phyloP scores from a whole-genome alignment of 768 basidiomycete genomes.

The Lentinula lateritia region DNA sequence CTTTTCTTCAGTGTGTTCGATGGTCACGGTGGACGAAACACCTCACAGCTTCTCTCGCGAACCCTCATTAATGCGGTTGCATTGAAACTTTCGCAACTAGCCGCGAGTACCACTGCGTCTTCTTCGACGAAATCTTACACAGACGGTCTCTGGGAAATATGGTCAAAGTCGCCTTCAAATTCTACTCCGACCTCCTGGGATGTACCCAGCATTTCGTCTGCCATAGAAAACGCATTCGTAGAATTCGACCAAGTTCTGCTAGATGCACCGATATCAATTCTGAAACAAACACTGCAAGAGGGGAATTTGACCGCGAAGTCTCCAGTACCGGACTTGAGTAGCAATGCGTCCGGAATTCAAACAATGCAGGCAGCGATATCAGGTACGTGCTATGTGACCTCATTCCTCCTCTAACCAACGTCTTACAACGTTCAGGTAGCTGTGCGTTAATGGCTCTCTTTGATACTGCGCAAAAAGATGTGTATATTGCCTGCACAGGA shows the following conservation, averaged over 20 bases:
- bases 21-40: slow-evolving; percentile 82
- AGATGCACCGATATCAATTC: slow-evolving; percentile 66
- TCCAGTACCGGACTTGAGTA: slow-evolving; percentile 58
- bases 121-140: slow-evolving; percentile 13
- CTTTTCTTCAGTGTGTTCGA: slow-evolving; percentile 90
- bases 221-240: slow-evolving; percentile 73
- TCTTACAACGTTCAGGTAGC: slow-evolving; percentile 48
- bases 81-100: slow-evolving; percentile 61
- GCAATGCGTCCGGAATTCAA: slow-evolving; percentile 64
- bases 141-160: slow-evolving; percentile 6
- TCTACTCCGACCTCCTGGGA: slow-evolving; percentile 16
- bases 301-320: slow-evolving; percentile 29
- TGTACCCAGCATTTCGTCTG: slow-evolving; percentile 38
- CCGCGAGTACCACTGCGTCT: slow-evolving; percentile 28
- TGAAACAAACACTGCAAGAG: slow-evolving; percentile 35
- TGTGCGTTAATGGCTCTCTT: slow-evolving; percentile 88
- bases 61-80: slow-evolving; percentile 82
- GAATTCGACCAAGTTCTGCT: slow-evolving; percentile 84
- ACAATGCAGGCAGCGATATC: slow-evolving; percentile 82
- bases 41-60: slow-evolving; percentile 77
- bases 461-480: slow-evolving; percentile 73
- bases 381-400: slow-evolving; percentile 31
- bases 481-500: slow-evolving; percentile 90
- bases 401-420: slow-evolving; percentile 6
- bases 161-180: slow-evolving; percentile 18